Percentiles rank a stretch among this genome's conserved stretches.
Evolutionary conservation across 225 moss, liverwort and hornwort genomes (phyloP).

Genomic region (Straminergon stramineum): DNA sequence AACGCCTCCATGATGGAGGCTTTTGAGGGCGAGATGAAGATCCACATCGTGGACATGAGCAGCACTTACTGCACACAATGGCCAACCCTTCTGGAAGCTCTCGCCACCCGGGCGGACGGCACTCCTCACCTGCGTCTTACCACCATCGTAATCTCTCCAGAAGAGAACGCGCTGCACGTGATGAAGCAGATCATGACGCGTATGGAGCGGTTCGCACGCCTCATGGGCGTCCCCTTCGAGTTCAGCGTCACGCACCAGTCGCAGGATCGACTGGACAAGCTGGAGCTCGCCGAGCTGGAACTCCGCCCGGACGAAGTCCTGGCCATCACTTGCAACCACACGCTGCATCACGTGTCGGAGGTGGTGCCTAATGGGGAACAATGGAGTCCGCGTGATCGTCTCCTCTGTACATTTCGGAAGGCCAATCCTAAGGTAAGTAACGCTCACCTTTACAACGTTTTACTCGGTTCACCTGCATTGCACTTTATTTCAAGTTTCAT

Average conservation of each 20-base stretch:
- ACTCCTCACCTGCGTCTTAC: constrained; percentile 68
- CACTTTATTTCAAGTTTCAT: not conserved
- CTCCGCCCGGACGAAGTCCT: constrained; percentile 56
- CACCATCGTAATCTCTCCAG: constrained; percentile 49
- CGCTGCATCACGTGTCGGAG: constrained; percentile 58
- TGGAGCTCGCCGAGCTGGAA: constrained; percentile 19
- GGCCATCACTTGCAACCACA: constrained; percentile 60
- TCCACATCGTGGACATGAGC: constrained; percentile 79
- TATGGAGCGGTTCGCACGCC: constrained; percentile 65
- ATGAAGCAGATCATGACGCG: constrained; percentile 69
- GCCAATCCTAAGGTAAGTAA: constrained; percentile 50
- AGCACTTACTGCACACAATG: constrained; percentile 75
- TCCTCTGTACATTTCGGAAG: constrained; percentile 41
- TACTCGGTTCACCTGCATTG: not conserved
- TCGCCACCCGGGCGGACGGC: constrained; percentile 63
- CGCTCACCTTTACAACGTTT: not conserved
- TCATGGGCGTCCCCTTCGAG: constrained; percentile 79
- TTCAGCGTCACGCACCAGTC: constrained; percentile 51
- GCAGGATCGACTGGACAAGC: constrained; percentile 19
- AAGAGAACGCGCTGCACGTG: constrained; percentile 49
- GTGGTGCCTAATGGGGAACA: constrained; percentile 21
- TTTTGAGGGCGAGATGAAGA: constrained; percentile 66
- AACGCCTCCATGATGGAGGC: constrained; percentile 68
- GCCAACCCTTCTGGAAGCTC: constrained; percentile 67
- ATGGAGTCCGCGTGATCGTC: constrained; percentile 41